Percentiles rank a stretch among this genome's conserved stretches.
Conservation (phyloP, 1,284 basidiomycete genomes). For the Boletellus deceptivus region DNA sequence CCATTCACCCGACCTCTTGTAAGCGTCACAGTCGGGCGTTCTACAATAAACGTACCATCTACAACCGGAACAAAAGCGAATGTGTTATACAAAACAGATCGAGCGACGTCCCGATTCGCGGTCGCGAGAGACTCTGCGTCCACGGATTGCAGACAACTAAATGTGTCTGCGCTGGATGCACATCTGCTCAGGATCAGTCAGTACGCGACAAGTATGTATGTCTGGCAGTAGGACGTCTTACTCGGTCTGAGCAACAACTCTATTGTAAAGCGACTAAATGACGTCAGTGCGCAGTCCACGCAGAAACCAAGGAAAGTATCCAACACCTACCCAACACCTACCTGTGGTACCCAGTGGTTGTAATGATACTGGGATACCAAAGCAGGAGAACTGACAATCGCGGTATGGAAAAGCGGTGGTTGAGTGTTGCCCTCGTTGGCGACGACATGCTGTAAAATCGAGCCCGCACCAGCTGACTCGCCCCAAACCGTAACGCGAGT, state of each 20-base stretch:
- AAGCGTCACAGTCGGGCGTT: constrained; percentile 32
- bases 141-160: constrained; percentile 28
- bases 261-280: too few relatives aligned
- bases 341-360: constrained; percentile 21
- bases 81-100: constrained; percentile 27
- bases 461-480: constrained; percentile 22
- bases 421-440: constrained; percentile 18
- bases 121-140: constrained; percentile 19
- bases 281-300: too few relatives aligned
- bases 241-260: too few relatives aligned
- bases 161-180: constrained; percentile 14
- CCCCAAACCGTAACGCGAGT: constrained; percentile 32
- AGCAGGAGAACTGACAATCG: constrained; percentile 26
- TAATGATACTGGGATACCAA: constrained; percentile 30
- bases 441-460: constrained; percentile 20
- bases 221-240: too few relatives aligned
- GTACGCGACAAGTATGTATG: too few relatives aligned
- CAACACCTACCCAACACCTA: too few relatives aligned
- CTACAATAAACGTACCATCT: constrained; percentile 30
- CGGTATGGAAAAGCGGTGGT: constrained; percentile 22
- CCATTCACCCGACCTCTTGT: constrained; percentile 16
- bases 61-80: constrained; percentile 24
- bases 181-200: constrained; percentile 20
- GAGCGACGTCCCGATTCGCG: constrained; percentile 17
- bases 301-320: not conserved